Conservation (phyloP, 805 yeast species). For the Ogataea minuta region DNA sequence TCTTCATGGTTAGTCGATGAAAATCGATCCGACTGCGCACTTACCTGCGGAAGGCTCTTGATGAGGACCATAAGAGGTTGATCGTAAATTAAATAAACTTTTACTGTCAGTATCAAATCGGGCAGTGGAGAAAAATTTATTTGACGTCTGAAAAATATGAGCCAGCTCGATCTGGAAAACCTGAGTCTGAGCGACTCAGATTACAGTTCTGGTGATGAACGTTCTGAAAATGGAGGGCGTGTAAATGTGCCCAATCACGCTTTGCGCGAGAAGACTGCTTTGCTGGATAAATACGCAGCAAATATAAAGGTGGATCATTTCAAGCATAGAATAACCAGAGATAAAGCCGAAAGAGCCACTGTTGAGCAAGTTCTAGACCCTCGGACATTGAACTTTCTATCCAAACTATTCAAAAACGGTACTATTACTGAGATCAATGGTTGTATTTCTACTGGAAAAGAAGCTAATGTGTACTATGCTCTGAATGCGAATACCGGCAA, state of each 20-base stretch:
- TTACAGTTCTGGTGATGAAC: slow-evolving; percentile 12
- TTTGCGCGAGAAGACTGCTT: slow-evolving; percentile 42
- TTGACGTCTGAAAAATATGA: slow-evolving; percentile 2
- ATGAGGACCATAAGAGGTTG: slow-evolving; percentile 12
- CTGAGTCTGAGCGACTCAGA: slow-evolving; percentile 14
- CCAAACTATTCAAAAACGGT: slow-evolving; percentile 80
- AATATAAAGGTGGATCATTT: slow-evolving; percentile 62
- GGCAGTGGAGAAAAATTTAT: slow-evolving; percentile 4
- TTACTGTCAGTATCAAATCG: slow-evolving; percentile 7
- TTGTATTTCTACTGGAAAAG: slow-evolving; percentile 94
- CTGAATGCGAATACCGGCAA: slow-evolving; percentile 41
- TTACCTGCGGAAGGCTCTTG: slow-evolving; percentile 23
- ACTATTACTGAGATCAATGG: slow-evolving; percentile 85
- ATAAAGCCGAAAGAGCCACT: slow-evolving; percentile 92
- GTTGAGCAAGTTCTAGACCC: slow-evolving; percentile 97
- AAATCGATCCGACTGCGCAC: slow-evolving; percentile 5
- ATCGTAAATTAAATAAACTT: neutral
- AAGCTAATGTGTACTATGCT: slow-evolving; percentile 97
- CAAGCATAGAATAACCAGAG: slow-evolving; percentile 63
- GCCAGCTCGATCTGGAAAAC: slow-evolving; percentile 2
- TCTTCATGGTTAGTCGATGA: slow-evolving; percentile 10
- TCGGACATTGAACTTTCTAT: slow-evolving; percentile 79
- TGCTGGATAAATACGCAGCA: slow-evolving; percentile 61
- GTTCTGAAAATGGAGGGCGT: neutral
- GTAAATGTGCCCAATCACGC: slow-evolving; percentile 6